These are phyloP conservation scores for Saturnispora diversa DNA, from an alignment of 805 yeast genomes.

Conservation along the genomic window DNA sequence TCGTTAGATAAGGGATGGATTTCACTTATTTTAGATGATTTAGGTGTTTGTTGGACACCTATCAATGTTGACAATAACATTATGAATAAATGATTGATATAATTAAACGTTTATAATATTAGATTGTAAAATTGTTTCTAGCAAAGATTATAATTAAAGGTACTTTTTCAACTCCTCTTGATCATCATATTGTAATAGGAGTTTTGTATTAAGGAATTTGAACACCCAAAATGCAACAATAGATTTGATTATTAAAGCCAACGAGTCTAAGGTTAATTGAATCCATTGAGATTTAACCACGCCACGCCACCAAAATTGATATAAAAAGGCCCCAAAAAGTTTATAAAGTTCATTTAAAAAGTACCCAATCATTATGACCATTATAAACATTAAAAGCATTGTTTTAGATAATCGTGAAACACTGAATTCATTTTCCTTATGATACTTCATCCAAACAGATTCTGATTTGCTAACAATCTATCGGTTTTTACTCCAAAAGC, in stretches of 20 bases:
- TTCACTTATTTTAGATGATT: constrained; percentile 22
- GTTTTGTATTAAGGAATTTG: constrained; percentile 17
- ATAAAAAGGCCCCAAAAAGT: constrained; percentile 8
- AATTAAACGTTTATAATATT: too few species aligned
- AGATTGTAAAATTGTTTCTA: too few species aligned
- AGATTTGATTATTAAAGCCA: constrained; percentile 17
- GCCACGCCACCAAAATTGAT: constrained; percentile 3
- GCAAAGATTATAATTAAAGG: constrained; percentile 15
- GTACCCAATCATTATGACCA: constrained; percentile 9
- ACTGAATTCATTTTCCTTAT: constrained; percentile 11
- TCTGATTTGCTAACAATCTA: too few species aligned
- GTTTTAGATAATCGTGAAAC: constrained; percentile 18
- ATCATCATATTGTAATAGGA: constrained; percentile 22
- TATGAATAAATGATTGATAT: background rate
- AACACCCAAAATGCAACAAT: constrained; percentile 15
- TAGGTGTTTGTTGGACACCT: constrained; percentile 25
- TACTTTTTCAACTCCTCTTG: constrained; percentile 25
- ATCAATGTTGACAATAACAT: background rate
- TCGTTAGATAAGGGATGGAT: constrained; percentile 18
- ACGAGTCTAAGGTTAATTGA: constrained; percentile 12
- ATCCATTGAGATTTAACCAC: constrained; percentile 3
- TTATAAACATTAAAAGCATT: constrained; percentile 14
- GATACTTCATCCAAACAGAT: constrained; percentile 16
- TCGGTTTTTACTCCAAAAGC: too few species aligned
- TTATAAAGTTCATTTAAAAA: constrained; percentile 14